These are phyloP conservation scores for Syzygium syzygioides DNA, from an alignment of 441 rosid genomes.

Conservation along the genomic window DNA sequence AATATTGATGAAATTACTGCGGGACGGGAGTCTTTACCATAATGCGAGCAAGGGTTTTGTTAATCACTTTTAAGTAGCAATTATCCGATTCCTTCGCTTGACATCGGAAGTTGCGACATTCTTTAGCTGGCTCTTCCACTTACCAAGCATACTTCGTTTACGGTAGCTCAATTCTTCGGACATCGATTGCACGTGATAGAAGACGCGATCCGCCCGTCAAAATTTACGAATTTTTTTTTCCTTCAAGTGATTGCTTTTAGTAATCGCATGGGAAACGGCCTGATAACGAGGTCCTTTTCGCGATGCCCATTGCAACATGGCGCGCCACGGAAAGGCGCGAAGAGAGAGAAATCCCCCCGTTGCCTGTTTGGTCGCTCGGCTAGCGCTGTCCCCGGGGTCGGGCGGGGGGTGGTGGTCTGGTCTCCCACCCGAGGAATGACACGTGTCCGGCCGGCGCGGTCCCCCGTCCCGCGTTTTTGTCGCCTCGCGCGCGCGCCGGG, in stretches of 20 bases:
- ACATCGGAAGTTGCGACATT: not conserved
- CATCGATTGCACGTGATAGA: rapidly evolving
- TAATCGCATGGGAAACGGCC: no score
- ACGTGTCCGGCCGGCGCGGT: not conserved
- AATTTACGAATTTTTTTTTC: not conserved
- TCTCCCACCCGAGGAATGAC: not conserved
- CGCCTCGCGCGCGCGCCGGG: not conserved
- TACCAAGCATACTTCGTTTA: not conserved
- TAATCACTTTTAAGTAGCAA: not conserved
- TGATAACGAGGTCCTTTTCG: no score
- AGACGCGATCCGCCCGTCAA: rapidly evolving
- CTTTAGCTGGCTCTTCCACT: not conserved
- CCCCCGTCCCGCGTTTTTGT: not conserved
- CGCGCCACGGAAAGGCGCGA: not conserved
- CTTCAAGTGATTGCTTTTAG: not conserved
- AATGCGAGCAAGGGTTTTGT: not conserved
- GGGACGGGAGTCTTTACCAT: rapidly evolving
- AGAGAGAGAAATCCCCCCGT: no score
- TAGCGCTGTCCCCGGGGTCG: not conserved
- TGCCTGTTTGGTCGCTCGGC: not conserved
- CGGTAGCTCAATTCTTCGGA: not conserved
- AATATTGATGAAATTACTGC: not conserved
- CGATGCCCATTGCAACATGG: no score
- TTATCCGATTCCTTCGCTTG: not conserved
- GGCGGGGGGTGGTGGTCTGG: not conserved